Base-by-base conservation (phyloP, 2,329 filamentous ascomycete genomes). In the Cordyceps cicadae region DNA sequence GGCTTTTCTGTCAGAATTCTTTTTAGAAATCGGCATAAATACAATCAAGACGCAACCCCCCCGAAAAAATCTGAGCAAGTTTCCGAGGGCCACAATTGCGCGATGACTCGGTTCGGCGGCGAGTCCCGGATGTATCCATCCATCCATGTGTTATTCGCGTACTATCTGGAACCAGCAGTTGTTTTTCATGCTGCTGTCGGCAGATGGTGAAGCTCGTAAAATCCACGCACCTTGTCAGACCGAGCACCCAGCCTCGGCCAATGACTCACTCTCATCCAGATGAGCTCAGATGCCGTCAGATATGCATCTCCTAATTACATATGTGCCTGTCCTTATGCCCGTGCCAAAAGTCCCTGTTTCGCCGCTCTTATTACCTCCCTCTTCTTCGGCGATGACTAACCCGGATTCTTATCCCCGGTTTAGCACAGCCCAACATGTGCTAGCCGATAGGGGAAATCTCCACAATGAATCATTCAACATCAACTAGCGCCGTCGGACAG, bases 391-490 rank as follows among this genome's bases (percentile, higher is more conserved):
- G 24, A 29, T 37, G 34, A 15, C 12, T 29, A 5, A 29, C 29
- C 29, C 21, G 21, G 8, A 37, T 26, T 49, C 14, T 26, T 49
- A 46, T 46, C n/a, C 43, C 43, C 43, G 43, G 45, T 11, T 15
- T 24, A 1, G 24, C 15, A 49, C 14, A 7, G 24, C 9, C 34
- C 34, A 14, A 37, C 9, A 3, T 37, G 26, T 19, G 29, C 29
- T 51, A 46, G 43, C n/a, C 7, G 9, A 11, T 3, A 45, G n/a
- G 32, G n/a, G 9, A 9, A 26, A 24, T 46, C 48, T 8, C 56
- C 56, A 59, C 56, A 59, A 59, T 59, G 56, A 59, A 59, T 59
- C 56, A 59, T 59, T 59, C 56, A 51, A 29, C 48, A 24, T 52
- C 49, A 46, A 24, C n/a, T n/a, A 26, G 17, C n/a, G 55, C 24